A percentile compares a stretch with the other conserved stretches of the same genome.
These are phyloP conservation scores for Fremontodendron californicum DNA, from an alignment of 345 rosid genomes.

Conservation along the genomic window DNA sequence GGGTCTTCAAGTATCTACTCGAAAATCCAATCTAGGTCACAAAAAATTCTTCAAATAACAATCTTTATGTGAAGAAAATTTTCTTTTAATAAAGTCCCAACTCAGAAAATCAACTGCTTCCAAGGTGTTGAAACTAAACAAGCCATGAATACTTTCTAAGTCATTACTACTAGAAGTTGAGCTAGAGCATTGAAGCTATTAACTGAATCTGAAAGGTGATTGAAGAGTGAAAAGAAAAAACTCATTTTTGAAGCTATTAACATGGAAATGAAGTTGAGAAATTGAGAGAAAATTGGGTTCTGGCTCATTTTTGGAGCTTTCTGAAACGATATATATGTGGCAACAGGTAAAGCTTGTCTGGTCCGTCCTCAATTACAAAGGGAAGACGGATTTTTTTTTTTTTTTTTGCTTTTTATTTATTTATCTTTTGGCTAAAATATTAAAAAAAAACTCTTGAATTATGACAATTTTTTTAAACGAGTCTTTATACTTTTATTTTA, in stretches of 20 bases:
- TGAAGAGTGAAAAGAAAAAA: background rate
- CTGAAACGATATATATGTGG: constrained; percentile 9
- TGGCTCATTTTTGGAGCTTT: background rate
- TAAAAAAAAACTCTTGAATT: too few relatives aligned
- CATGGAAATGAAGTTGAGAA: background rate
- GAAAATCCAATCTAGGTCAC: constrained; percentile 21
- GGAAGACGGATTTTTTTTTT: background rate
- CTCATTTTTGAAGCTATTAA: constrained; percentile 30
- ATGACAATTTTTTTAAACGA: too few relatives aligned
- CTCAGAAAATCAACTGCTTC: constrained; percentile 9
- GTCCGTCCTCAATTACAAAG: constrained; percentile 18
- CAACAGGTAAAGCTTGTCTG: constrained; percentile 23
- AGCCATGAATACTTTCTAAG: background rate
- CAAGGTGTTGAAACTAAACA: background rate
- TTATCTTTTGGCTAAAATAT: too few relatives aligned
- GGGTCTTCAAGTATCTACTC: background rate
- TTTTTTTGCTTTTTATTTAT: background rate
- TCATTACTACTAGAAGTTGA: too few relatives aligned
- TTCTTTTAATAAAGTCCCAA: background rate
- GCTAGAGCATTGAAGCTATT: background rate
- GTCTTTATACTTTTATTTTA: too few relatives aligned
- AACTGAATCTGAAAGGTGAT: background rate
- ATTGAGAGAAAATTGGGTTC: background rate
- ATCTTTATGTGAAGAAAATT: background rate
- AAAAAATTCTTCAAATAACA: background rate